These are phyloP conservation scores for Podospora anserina DNA, from an alignment of 495 filamentous ascomycete genomes.

Conservation along the genomic window DNA sequence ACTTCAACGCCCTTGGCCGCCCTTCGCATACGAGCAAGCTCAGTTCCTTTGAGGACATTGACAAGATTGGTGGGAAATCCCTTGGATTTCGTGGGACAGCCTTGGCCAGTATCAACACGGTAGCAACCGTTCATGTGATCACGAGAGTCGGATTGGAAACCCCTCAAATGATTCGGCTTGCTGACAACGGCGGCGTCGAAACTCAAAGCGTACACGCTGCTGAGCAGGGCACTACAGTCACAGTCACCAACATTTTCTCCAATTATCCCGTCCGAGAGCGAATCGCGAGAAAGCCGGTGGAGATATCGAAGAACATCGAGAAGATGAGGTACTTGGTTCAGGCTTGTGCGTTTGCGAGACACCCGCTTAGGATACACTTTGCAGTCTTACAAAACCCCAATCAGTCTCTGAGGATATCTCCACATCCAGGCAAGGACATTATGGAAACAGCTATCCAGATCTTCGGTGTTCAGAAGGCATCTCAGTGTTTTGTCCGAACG, in stretches of 20 bases:
- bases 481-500: neutral
- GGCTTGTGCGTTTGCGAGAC: neutral
- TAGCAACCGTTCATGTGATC: neutral
- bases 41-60: slow-evolving; percentile 52
- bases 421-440: slow-evolving; percentile 50
- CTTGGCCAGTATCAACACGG: neutral
- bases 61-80: neutral
- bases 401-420: slow-evolving; percentile 30
- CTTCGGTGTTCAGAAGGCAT: slow-evolving; percentile 49
- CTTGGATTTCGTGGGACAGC: neutral
- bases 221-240: neutral
- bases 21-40: slow-evolving; percentile 87
- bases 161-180: neutral
- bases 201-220: neutral
- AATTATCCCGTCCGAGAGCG: slow-evolving; percentile 63
- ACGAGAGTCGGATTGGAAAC: neutral
- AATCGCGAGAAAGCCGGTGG: slow-evolving; percentile 13
- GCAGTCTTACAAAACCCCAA: neutral
- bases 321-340: neutral
- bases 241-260: neutral
- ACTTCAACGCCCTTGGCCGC: slow-evolving; percentile 65
- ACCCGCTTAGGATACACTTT: neutral
- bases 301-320: neutral
- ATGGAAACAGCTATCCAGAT: slow-evolving; percentile 68
- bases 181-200: neutral